phyloP scores from a whole-genome alignment of 768 basidiomycete species.

The Aureoboletus auriporus region DNA sequence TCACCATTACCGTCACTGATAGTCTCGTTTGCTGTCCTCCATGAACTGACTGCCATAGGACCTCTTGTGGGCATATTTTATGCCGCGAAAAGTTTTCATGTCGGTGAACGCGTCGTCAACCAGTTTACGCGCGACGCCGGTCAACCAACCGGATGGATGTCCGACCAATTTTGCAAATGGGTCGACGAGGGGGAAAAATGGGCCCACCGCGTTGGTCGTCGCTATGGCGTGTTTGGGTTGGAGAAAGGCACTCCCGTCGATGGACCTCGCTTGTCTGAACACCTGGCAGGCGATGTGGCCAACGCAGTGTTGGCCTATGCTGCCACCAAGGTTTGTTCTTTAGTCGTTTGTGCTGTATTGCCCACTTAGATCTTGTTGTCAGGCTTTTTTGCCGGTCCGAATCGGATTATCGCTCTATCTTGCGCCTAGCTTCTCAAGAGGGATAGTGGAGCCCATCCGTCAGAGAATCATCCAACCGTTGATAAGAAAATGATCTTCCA shows the following conservation, averaged over 20 bases:
- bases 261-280: conserved; percentile 24
- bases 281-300: conserved; percentile 70
- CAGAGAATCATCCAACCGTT: conserved; percentile 22
- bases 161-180: conserved; percentile 50
- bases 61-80: conserved; percentile 77
- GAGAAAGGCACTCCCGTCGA: conserved; percentile 41
- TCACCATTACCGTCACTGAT: conserved; percentile 71
- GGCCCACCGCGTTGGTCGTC: conserved; percentile 64
- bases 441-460: conserved; percentile 60
- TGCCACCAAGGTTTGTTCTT: conserved; percentile 59
- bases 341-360: background rate
- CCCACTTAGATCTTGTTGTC: background rate
- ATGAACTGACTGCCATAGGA: conserved; percentile 78
- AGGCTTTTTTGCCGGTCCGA: conserved; percentile 74
- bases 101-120: conserved; percentile 64
- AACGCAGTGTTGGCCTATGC: conserved; percentile 83
- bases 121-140: conserved; percentile 25
- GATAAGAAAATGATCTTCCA: background rate
- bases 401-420: conserved; percentile 70
- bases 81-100: conserved; percentile 56
- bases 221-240: conserved; percentile 81
- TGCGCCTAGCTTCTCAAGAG: conserved; percentile 67
- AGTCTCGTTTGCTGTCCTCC: conserved; percentile 79
- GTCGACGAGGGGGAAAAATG: conserved; percentile 73
- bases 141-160: conserved; percentile 36